Percentiles rank a stretch among this genome's conserved stretches.
phyloP scores from a whole-genome alignment of 208 protist genomes.

The Sergeia podlipaevii region DNA sequence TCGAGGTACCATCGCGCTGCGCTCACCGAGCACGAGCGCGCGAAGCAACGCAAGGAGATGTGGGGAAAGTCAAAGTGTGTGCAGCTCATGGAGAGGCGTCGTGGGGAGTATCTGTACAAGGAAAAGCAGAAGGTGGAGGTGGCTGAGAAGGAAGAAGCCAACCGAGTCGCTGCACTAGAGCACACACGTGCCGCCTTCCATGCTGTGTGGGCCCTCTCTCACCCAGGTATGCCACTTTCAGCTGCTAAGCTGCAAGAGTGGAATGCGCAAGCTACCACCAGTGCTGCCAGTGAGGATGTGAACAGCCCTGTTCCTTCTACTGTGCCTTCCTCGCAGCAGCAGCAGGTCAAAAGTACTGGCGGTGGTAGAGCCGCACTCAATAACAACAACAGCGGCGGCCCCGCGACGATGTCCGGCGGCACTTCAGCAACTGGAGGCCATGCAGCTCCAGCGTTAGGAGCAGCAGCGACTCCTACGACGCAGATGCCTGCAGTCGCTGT shows the following conservation, averaged over 20 bases:
- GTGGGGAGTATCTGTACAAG: constrained; percentile 12
- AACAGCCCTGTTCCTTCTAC: too few species aligned
- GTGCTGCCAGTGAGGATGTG: too few species aligned
- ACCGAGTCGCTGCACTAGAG: constrained; percentile 9
- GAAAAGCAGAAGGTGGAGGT: constrained; percentile 7
- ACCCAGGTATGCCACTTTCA: constrained; percentile 56
- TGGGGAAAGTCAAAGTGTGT: constrained; percentile 17
- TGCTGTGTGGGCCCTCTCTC: constrained; percentile 48
- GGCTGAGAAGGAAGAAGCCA: constrained; percentile 4
- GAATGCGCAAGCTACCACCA: too few species aligned
- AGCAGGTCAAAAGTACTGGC: not conserved
- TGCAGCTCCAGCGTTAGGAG: not conserved
- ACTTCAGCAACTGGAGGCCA: not conserved
- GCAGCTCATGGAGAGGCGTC: constrained; percentile 21
- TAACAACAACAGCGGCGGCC: not conserved
- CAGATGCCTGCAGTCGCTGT: too few species aligned
- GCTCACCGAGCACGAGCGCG: not conserved
- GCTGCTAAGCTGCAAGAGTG: constrained; percentile 14
- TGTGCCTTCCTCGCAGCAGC: not conserved
- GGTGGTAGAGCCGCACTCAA: not conserved
- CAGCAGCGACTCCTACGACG: not conserved
- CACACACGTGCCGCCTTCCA: constrained; percentile 47
- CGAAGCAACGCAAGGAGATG: not conserved
- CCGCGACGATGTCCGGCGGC: not conserved
- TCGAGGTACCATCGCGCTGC: not conserved